Percentiles rank a stretch among this genome's conserved stretches.
phyloP scores from a whole-genome alignment of 352 stramenopile genomes.

The Phytopythium montanum region DNA sequence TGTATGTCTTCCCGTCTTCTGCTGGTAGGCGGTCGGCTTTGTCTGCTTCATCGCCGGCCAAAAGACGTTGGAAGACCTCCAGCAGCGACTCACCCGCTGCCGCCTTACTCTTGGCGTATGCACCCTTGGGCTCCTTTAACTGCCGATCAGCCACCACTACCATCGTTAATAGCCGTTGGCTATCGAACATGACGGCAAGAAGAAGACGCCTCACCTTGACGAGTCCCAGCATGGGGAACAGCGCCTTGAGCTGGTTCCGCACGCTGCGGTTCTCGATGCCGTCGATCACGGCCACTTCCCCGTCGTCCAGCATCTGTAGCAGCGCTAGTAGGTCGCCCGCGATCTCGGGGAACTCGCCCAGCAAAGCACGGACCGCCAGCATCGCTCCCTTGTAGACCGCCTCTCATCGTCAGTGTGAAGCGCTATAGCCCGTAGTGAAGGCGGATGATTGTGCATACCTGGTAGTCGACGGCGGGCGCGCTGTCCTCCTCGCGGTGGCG shows the following conservation, averaged over 20 bases:
- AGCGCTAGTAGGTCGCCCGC: conserved; percentile 54
- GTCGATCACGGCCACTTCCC: conserved; percentile 68
- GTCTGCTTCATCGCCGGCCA: conserved; percentile 13
- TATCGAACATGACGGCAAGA: too few species aligned
- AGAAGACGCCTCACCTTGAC: conserved; percentile 31
- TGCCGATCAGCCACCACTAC: conserved; percentile 5
- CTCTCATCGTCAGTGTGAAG: not conserved
- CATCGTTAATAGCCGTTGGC: too few species aligned
- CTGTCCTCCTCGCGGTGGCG: not conserved
- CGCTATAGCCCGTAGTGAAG: not conserved
- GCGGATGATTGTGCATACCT: not conserved
- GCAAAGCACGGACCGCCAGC: conserved; percentile 44
- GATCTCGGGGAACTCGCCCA: conserved; percentile 65
- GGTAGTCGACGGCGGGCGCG: conserved; percentile 18
- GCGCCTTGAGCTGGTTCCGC: conserved; percentile 47
- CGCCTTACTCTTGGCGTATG: conserved; percentile 37
- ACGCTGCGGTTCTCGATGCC: conserved; percentile 76
- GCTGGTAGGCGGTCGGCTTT: not conserved
- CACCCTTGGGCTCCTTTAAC: conserved; percentile 48
- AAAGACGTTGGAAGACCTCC: conserved; percentile 45
- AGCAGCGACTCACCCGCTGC: conserved; percentile 31
- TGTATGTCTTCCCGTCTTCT: not conserved
- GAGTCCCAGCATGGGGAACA: conserved; percentile 74
- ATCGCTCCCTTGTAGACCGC: conserved; percentile 26
- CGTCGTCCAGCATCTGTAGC: conserved; percentile 75